These are phyloP conservation scores for Hypoxylon sp. DNA, from an alignment of 2,329 filamentous ascomycete species.

Conservation along the genomic window DNA sequence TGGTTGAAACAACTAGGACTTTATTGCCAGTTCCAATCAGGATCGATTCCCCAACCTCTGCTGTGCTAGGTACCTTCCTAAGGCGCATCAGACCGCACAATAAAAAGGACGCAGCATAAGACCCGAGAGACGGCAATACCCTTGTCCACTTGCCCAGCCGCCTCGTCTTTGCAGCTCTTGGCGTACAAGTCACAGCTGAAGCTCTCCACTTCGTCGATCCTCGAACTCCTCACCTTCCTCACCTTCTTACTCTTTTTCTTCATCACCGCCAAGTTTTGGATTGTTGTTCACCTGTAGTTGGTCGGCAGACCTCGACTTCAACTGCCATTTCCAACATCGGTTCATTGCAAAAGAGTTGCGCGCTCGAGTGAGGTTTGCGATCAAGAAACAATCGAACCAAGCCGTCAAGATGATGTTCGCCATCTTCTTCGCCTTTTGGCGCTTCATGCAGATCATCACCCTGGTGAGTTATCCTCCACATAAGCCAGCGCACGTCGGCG, in stretches of 20 bases:
- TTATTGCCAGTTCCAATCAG: slow-evolving; percentile 2
- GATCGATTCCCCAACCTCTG: neutral
- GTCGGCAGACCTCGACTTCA: slow-evolving; percentile 14
- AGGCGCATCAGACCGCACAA: neutral
- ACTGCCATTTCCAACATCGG: neutral
- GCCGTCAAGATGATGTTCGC: slow-evolving; percentile 68
- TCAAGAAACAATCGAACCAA: neutral
- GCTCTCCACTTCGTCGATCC: slow-evolving; percentile 18
- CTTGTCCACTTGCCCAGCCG: slow-evolving; percentile 24
- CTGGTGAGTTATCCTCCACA: slow-evolving; percentile 59
- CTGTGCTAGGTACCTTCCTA: neutral
- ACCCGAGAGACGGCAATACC: slow-evolving; percentile 2
- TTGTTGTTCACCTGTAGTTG: neutral
- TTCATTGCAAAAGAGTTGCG: neutral
- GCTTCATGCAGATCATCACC: slow-evolving; percentile 71
- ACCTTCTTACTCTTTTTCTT: slow-evolving; percentile 14
- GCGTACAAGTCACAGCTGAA: slow-evolving; percentile 19
- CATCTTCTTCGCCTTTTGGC: slow-evolving; percentile 71
- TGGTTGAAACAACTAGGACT: neutral
- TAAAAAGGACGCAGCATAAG: slow-evolving; percentile 8
- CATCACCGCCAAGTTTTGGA: slow-evolving; percentile 2
- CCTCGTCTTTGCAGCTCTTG: slow-evolving; percentile 38
- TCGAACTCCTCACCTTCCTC: slow-evolving; percentile 6
- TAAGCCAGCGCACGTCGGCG: neutral
- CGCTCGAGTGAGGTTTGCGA: neutral